Base-by-base conservation (phyloP, 1,284 basidiomycete species). In the Trichosporon sp. region DNA sequence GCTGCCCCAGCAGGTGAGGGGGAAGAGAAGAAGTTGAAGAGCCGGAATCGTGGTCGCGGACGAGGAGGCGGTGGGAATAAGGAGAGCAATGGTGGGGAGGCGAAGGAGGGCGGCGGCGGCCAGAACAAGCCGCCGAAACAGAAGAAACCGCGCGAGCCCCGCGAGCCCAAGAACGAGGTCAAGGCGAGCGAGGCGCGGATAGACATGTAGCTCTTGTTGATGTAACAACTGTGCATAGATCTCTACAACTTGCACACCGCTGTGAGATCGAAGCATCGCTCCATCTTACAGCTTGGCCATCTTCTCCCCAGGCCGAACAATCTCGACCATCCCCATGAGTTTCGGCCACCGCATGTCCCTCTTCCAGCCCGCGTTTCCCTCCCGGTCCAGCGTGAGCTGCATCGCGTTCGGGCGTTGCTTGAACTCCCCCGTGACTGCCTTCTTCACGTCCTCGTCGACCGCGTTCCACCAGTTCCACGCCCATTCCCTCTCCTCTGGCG, bases 281-380 rank as follows among this genome's bases (percentile, higher is more conserved):
- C 26, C 26, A 2, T 26, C 26, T 26, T 63, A 63, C 5, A 63
- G 32, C 59, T 63, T 63, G 11, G 59, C 59, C 59, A 63, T 63
- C 59, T 63, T 63, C 59, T 63, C 59, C 14, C 59, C 59, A 3
- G 59, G 59, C 14, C 59, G 31, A 7, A 63, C 64, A 26, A 65
- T 66, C 26, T 46, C 65, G 14, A 66, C 7, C 65, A 66, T 46
- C 6, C 65, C 74, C 19, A 74, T 69, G 35, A 80, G 70, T 37
- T 59, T n/a, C 11, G 74, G 71, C 88, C 88, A 91, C 46, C 80
- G 79, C 70, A 71, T 72, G 76, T 91, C 90, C 31, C 81, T 78
- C 37, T 79, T 82, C 89, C 90, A 91, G n/a, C 73, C 81, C 35
- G 91, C 87, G 11, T 77, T 80, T 63, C 84, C 85, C 71, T 89